Conservation (phyloP, 352 stramenopile genomes). For the Globisporangium lucens region DNA sequence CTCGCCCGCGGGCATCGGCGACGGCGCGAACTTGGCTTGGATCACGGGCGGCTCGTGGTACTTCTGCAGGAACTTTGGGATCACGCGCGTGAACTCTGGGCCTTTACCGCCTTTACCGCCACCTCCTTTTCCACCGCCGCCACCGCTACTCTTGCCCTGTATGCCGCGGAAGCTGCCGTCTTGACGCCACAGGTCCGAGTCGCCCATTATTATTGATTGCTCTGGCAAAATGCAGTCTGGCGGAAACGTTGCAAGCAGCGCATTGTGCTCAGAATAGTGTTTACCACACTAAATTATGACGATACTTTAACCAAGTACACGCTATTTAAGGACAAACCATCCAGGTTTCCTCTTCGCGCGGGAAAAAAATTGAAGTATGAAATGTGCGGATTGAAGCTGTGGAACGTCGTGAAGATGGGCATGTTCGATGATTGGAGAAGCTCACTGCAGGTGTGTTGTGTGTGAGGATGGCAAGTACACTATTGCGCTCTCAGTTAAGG, state of each 20-base stretch:
- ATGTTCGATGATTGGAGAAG: too few species aligned
- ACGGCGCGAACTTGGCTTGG: constrained; percentile 62
- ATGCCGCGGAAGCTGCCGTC: constrained; percentile 72
- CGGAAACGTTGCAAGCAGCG: neutral
- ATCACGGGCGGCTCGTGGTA: constrained; percentile 64
- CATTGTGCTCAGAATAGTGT: neutral
- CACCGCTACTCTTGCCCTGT: constrained; percentile 14
- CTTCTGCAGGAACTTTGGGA: constrained; percentile 82
- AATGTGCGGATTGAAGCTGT: too few species aligned
- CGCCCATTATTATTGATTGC: constrained; percentile 31
- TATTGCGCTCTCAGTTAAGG: too few species aligned
- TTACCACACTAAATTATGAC: neutral
- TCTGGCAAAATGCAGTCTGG: too few species aligned
- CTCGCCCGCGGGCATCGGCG: constrained; percentile 35
- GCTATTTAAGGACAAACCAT: too few species aligned
- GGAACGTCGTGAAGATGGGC: too few species aligned
- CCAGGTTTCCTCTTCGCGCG: too few species aligned
- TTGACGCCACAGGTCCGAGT: constrained; percentile 62
- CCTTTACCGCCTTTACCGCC: constrained; percentile 29
- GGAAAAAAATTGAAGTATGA: too few species aligned
- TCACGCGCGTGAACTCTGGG: constrained; percentile 77
- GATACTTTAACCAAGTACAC: too few species aligned
- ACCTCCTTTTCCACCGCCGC: constrained; percentile 34
- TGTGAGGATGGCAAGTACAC: too few species aligned
- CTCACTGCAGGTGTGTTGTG: too few species aligned